phyloP scores from a whole-genome alignment of 2,329 filamentous ascomycete species.

The Epichloe scottii region DNA sequence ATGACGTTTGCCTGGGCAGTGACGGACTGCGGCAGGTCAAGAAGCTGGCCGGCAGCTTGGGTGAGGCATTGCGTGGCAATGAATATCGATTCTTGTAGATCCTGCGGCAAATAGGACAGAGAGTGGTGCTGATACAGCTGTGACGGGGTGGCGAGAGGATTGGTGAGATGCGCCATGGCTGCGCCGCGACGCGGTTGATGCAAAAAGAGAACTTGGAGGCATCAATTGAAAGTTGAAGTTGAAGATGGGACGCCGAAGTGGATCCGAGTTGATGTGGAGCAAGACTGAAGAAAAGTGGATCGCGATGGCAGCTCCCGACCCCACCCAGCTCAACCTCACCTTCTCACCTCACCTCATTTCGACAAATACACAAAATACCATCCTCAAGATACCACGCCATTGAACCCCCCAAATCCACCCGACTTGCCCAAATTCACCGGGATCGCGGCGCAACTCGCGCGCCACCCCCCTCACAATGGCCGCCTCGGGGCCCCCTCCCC shows the following conservation, averaged over 20 bases:
- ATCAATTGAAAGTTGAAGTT: background rate
- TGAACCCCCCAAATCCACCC: no score
- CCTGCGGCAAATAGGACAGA: conserved; percentile 47
- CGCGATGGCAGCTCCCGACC: background rate
- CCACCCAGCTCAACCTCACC: background rate
- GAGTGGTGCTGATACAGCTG: conserved; percentile 50
- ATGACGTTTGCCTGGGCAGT: conserved; percentile 77
- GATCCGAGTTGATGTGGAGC: background rate
- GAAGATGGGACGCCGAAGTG: background rate
- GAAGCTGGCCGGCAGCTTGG: conserved; percentile 66
- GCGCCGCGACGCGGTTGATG: background rate
- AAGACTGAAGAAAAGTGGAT: background rate
- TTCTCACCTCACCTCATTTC: background rate
- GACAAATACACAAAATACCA: background rate
- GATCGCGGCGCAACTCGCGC: background rate
- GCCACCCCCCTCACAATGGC: conserved; percentile 13
- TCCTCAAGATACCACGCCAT: no score
- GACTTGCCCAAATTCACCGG: no score
- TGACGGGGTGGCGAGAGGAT: conserved; percentile 58
- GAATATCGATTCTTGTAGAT: conserved; percentile 60
- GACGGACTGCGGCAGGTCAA: conserved; percentile 74
- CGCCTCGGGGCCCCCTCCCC: conserved; percentile 16
- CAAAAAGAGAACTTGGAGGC: background rate
- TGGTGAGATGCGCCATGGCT: conserved; percentile 49
- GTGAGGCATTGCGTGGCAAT: conserved; percentile 61